A percentile compares a stretch with the other conserved stretches of the same genome.
Evolutionary conservation across 805 yeast genomes (phyloP).

Genomic region (Schizosaccharomyces pombe): DNA sequence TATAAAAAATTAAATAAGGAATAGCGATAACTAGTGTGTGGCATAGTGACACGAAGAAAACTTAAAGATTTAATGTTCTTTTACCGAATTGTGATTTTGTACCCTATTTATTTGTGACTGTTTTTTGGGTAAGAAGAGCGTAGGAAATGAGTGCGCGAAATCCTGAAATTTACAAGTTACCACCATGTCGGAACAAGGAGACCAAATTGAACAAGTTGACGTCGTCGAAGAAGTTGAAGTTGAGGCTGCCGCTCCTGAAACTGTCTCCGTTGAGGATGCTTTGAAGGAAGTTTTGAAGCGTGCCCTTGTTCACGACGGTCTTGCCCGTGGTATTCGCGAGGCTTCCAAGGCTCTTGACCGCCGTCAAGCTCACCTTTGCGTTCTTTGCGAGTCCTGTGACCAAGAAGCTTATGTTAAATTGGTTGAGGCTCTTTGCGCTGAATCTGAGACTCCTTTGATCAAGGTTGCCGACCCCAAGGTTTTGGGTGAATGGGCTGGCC

Average conservation of each 20-base stretch:
- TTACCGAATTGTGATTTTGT: too few species aligned
- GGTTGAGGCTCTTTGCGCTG: slow-evolving; percentile 98
- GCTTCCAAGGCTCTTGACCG: slow-evolving; percentile 95
- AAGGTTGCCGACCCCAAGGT: slow-evolving; percentile 98
- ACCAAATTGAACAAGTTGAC: slow-evolving; percentile 37
- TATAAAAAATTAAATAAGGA: too few species aligned
- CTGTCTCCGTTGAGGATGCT: slow-evolving; percentile 94
- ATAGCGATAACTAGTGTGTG: too few species aligned
- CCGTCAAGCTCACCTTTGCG: slow-evolving; percentile 90
- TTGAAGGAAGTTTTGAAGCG: slow-evolving; percentile 94
- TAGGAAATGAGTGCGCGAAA: background rate
- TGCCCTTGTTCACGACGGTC: slow-evolving; percentile 95
- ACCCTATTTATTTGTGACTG: background rate
- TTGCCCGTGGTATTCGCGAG: slow-evolving; percentile 99
- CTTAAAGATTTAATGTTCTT: too few species aligned
- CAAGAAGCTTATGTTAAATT: slow-evolving; percentile 91
- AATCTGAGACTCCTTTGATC: slow-evolving; percentile 89
- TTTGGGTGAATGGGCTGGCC: slow-evolving; percentile 99
- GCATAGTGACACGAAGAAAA: too few species aligned
- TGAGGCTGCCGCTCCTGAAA: slow-evolving; percentile 57
- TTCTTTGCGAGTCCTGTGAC: slow-evolving; percentile 93
- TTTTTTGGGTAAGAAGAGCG: background rate
- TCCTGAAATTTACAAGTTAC: background rate
- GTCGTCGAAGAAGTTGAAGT: slow-evolving; percentile 49
- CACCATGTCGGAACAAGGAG: slow-evolving; percentile 45